phyloP scores from a whole-genome alignment of 2,329 filamentous ascomycete species.

The Pseudocercospora macadamiae region DNA sequence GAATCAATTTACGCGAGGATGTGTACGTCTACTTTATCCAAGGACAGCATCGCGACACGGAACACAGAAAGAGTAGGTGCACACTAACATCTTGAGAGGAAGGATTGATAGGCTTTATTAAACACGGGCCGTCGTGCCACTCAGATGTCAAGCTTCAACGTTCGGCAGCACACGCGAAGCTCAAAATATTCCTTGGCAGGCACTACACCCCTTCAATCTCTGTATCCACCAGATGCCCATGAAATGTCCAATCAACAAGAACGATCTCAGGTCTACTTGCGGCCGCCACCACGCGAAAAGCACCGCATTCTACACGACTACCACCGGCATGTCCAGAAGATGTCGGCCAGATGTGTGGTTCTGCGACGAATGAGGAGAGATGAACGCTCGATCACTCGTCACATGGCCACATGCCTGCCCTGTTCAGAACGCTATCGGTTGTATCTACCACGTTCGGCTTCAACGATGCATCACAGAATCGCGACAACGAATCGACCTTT shows the following conservation, averaged over 20 bases:
- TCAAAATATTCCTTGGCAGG: not conserved
- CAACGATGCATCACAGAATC: not conserved
- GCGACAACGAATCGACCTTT: not conserved
- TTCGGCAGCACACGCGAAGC: slow-evolving; percentile 1
- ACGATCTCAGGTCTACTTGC: not conserved
- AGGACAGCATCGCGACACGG: not conserved
- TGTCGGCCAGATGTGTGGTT: not conserved
- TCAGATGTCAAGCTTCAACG: not conserved
- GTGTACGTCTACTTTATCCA: too few relatives aligned
- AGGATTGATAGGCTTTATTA: not conserved
- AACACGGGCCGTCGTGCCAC: not conserved
- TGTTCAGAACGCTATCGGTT: not conserved
- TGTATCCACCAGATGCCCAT: not conserved
- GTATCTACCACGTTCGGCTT: not conserved
- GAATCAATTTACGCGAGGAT: too few relatives aligned
- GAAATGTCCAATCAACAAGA: not conserved
- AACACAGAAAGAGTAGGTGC: not conserved
- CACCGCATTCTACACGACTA: not conserved
- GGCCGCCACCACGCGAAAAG: not conserved
- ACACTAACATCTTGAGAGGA: not conserved
- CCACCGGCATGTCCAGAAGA: not conserved
- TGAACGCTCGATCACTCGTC: not conserved
- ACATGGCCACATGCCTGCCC: not conserved
- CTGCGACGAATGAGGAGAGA: not conserved
- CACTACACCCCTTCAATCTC: not conserved